Conservation (phyloP, 1,139 yeast species). For the Taphrina flavorubra region DNA sequence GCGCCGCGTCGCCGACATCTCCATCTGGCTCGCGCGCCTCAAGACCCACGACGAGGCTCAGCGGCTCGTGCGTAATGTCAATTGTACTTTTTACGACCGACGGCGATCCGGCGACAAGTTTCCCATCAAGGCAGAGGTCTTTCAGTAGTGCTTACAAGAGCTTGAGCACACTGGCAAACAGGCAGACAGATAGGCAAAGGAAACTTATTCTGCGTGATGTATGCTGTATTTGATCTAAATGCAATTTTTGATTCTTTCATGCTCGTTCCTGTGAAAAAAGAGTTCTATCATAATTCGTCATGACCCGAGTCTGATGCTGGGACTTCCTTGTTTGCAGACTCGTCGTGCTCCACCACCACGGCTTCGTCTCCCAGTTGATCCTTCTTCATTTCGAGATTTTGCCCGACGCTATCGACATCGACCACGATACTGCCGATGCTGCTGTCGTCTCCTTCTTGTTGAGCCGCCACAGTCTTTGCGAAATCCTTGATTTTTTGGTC, state of each 20-base stretch:
- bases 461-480: constrained; percentile 41
- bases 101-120: not conserved
- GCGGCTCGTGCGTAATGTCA: constrained; percentile 12
- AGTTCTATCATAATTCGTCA: constrained; percentile 14
- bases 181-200: too few relatives aligned
- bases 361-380: constrained; percentile 34
- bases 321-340: not conserved
- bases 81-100: not conserved
- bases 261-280: too few relatives aligned
- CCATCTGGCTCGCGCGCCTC: constrained; percentile 17
- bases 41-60: constrained; percentile 22
- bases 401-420: constrained; percentile 36
- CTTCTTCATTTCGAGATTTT: constrained; percentile 34
- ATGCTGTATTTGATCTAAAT: too few relatives aligned
- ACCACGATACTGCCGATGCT: constrained; percentile 30
- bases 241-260: not conserved
- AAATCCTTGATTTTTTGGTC: constrained; percentile 59
- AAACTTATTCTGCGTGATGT: too few relatives aligned
- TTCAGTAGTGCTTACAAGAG: not conserved
- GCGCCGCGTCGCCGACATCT: constrained; percentile 1
- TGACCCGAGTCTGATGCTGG: not conserved
- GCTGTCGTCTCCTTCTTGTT: constrained; percentile 2
- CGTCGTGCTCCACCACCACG: constrained; percentile 1
- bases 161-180: too few relatives aligned
- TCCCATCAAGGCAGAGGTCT: constrained; percentile 22